Conservation (phyloP, 2,329 filamentous ascomycete species). For the Calcarisporium arbuscula region DNA sequence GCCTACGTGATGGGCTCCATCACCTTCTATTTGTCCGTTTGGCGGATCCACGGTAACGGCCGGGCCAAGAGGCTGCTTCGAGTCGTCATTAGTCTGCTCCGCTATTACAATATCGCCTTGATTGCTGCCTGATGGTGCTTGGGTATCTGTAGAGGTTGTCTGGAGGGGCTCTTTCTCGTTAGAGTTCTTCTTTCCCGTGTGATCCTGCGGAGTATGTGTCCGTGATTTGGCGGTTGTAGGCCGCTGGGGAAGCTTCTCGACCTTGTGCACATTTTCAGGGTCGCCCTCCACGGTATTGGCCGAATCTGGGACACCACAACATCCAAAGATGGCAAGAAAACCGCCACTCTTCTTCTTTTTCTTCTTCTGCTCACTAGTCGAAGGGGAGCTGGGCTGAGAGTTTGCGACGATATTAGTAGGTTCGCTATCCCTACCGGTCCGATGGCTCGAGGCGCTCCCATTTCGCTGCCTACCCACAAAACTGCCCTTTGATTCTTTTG, state of each 20-base stretch:
- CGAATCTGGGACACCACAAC: slow-evolving; percentile 59
- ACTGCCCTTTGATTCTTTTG: slow-evolving; percentile 60
- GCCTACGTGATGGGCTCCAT: slow-evolving; percentile 19
- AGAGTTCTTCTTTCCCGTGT: slow-evolving; percentile 32
- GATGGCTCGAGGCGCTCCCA: slow-evolving; percentile 62
- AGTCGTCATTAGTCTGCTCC: slow-evolving; percentile 38
- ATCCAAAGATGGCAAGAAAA: slow-evolving; percentile 57
- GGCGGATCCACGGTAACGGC: slow-evolving; percentile 38
- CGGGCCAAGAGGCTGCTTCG: slow-evolving; percentile 36
- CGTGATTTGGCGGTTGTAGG: slow-evolving; percentile 49
- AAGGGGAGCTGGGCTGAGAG: slow-evolving; percentile 47
- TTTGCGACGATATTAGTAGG: slow-evolving; percentile 42
- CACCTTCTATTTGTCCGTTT: slow-evolving; percentile 17
- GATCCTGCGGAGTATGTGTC: slow-evolving; percentile 46
- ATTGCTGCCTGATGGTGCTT: slow-evolving; percentile 38
- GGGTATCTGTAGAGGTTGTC: slow-evolving; percentile 32
- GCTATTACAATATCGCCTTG: slow-evolving; percentile 38
- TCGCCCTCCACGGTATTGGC: slow-evolving; percentile 48
- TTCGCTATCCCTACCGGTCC: slow-evolving; percentile 48
- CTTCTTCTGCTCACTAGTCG: slow-evolving; percentile 42
- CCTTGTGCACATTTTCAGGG: slow-evolving; percentile 49
- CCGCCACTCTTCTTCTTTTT: slow-evolving; percentile 50
- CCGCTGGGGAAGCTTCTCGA: slow-evolving; percentile 49
- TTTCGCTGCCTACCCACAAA: slow-evolving; percentile 58
- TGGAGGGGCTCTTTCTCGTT: slow-evolving; percentile 44